Base-by-base conservation (phyloP, 768 basidiomycete genomes). In the Lactarius hatsudake region DNA sequence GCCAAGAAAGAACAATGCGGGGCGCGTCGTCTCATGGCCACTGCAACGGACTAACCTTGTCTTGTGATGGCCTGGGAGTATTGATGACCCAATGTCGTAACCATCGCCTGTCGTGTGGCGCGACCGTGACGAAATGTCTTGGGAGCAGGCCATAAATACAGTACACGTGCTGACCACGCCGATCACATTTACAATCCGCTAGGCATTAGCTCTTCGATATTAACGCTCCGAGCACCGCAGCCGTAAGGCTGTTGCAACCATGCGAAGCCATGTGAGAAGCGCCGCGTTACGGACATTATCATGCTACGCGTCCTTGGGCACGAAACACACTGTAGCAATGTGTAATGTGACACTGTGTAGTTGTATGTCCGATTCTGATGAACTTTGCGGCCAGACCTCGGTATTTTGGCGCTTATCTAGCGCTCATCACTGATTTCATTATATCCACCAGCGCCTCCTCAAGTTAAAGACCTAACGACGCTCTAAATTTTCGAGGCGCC, bases 131-230 rank as follows among this genome's bases (percentile, higher is more conserved):
- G 23, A 53, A 15, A 12, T 23, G 13, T 26, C 23, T 15, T 12
- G n/a, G 23, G 51, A 53, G 30, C 55, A 56, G 30, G 15, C 26
- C 53, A 36, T 58, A 40, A 40, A 12, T 40, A 32, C 48, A 59
- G 10, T 32, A 53, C 56, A 28, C 34, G 65, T 62, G 43, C 42
- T 23, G 54, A 34, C 59, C 60, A 61, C 55, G 60, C 65, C 60
- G 60, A 66, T 66, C 65, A 62, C 43, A 36, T 54, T 54, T 28
- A 59, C 63, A 51, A 38, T 4, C 9, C 36, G 12, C 30, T 32
- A 58, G 32, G 57, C 20, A 53, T 42, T 17, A 20, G 53, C 40
- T 30, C 18, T 56, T 54, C 62, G 40, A 55, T 30, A 30, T 55
- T 26, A 55, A 63, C 53, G 38, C 53, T 17, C 51, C 51, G 51